These are phyloP conservation scores for Collybia nuda DNA, from an alignment of 768 basidiomycete genomes.

Conservation along the genomic window DNA sequence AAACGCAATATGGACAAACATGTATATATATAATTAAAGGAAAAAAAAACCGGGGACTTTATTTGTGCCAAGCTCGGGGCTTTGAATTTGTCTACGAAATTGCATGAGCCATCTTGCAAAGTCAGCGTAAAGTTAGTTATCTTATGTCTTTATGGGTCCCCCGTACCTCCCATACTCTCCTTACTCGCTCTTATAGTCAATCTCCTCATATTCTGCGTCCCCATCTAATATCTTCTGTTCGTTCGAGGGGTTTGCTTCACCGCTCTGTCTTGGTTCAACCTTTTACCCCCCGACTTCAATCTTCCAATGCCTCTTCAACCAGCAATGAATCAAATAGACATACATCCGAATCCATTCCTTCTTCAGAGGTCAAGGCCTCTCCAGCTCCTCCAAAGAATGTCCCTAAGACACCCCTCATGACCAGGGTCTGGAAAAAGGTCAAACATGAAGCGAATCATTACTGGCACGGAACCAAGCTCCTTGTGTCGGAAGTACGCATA, in stretches of 20 bases:
- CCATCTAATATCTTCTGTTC: too few species aligned
- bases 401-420: constrained; percentile 41
- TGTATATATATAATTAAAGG: constrained; percentile 24
- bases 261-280: constrained; percentile 16
- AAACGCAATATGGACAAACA: constrained; percentile 30
- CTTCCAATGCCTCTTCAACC: constrained; percentile 26
- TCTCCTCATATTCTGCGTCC: constrained; percentile 24
- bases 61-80: background rate
- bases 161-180: constrained; percentile 44
- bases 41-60: constrained; percentile 6
- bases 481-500: constrained; percentile 93
- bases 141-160: constrained; percentile 81
- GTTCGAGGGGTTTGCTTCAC: background rate
- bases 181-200: constrained; percentile 38
- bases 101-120: too few species aligned
- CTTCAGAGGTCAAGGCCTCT: constrained; percentile 45
- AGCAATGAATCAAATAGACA: constrained; percentile 3
- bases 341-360: constrained; percentile 20
- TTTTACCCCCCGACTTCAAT: constrained; percentile 25
- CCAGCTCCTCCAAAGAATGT: constrained; percentile 47
- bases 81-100: background rate
- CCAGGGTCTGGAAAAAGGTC: constrained; percentile 85
- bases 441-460: constrained; percentile 97
- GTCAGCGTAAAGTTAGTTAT: constrained; percentile 3
- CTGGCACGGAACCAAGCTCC: constrained; percentile 93